phyloP scores from a whole-genome alignment of 176 grass and related monocot genomes.

The Musa schizocarpa region DNA sequence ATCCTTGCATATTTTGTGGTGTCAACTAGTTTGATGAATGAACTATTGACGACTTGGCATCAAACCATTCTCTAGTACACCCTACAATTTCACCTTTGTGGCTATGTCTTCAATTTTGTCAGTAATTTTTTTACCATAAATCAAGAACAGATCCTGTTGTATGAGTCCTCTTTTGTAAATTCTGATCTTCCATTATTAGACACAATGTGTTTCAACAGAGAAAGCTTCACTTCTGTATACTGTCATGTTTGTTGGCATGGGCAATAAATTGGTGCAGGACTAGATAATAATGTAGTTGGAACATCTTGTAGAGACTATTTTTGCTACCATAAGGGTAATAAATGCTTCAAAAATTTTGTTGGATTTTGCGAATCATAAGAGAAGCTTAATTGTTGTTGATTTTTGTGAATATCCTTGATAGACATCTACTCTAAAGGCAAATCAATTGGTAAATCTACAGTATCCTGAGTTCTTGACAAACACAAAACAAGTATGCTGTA shows the following conservation, averaged over 20 bases:
- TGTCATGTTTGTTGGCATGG: neutral
- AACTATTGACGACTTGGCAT: neutral
- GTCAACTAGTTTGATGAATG: neutral
- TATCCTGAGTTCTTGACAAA: neutral
- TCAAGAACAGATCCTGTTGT: neutral
- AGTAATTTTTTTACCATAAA: neutral
- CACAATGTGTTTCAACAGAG: neutral
- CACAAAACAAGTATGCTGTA: neutral
- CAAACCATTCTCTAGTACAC: neutral
- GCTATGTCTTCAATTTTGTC: neutral
- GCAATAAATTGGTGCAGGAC: neutral
- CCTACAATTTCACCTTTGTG: neutral
- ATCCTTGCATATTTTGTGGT: neutral
- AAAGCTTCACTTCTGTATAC: neutral
- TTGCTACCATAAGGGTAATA: neutral
- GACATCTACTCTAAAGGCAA: neutral
- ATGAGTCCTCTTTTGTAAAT: neutral
- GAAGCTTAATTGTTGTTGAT: neutral
- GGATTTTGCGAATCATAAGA: neutral
- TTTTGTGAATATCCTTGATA: neutral
- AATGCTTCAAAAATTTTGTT: neutral
- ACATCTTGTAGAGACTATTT: neutral
- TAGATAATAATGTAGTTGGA: neutral
- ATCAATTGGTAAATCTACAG: neutral
- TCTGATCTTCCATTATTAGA: neutral